Base-by-base conservation (phyloP, 1,139 yeast species). In the Yamadazyma siamensis region DNA sequence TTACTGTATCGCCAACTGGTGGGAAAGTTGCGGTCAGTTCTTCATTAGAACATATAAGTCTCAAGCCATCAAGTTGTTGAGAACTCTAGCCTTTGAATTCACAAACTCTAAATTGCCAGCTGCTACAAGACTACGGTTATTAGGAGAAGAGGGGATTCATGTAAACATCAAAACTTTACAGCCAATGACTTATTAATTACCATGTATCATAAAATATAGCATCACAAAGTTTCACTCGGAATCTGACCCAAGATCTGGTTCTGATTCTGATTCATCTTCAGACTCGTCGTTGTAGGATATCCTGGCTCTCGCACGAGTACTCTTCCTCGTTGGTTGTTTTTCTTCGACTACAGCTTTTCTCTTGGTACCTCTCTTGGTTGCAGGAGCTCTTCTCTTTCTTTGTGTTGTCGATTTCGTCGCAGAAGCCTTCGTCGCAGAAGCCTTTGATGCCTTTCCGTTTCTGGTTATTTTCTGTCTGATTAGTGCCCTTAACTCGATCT, bases 1-100 rank as follows among this genome's bases (percentile, higher is more conserved):
- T 50, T 67, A 80, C 0, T 73, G 84, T 2, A 71, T 80, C 6
- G 80, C 88, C 2, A 75, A 84, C 25, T 89, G 96, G 96, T 87
- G 96, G 95, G 98, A 94, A 42, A 78, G 89, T 5, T 71, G 83
- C 26, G 91, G 86, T 1, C 44, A 45, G 10, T 64, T 74, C 26
- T 75, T 91, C 35, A 36, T 68, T 6, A 49, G 52, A 9, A 67
- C 67, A 1, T 94, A 78, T 53, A 88, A 89, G 1, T 55, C 45
- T 5, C 98, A 91, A 57, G 94, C 77, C 3, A 36, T 33, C 4
- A 91, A 94, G 50, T 39, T 89, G 21, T 48, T 89, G 36, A 45
- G 43, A 6, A 43, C 73, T 5, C 28, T 50, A 14, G 47, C 49
- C 2, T 22, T 25, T 12, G 47, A 38, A 3, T 36, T 57, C 13